Base-by-base conservation (phyloP, 345 rosid genomes). In the Hevea brasiliensis region DNA sequence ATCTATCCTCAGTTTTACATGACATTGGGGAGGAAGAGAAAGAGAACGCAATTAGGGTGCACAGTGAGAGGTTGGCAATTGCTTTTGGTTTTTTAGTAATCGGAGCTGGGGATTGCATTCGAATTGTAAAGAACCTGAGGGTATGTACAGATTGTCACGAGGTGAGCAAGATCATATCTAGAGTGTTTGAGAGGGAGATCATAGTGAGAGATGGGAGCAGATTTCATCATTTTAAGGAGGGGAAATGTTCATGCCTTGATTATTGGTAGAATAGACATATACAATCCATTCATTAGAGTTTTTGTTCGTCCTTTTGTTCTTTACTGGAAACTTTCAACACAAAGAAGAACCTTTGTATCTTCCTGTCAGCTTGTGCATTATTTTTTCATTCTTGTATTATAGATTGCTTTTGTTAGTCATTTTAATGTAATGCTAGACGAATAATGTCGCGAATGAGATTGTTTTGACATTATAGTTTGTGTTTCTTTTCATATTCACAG, bases 21-120 rank as follows among this genome's bases (percentile, higher is more conserved):
- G 82, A 80, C 41, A 75, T 80, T 20, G 82, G 72, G 21, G 79
- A 75, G 60, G 82, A 80, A 80, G 82, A 75, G 15, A 80, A 80
- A 29, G 79, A 61, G 44, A 67, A 59, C 35, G 82, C 76, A 61
- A 66, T 80, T 24, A 67, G 48, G 70, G 76, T 65, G 70, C 82
- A 80, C 9, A 75, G 82, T 12, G 82, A 80, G 79, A 75, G 79
- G 63, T 62, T 80, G 70, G 82, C 82, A 0, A 75, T 80, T 61
- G 82, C 82, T 42, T 80, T 75, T 67, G 79, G 76, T 5, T 61
- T 80, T 70, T 40, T 80, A 35, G 79, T 75, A 5, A 72, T 72
- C 6, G 51, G 47, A 40, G 50, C 48, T 3, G 8, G 76, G 1
- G 66, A 62, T 15, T 61, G 79, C 66, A 75, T 80, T 48, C 76